Base-by-base conservation (phyloP, 2,329 filamentous ascomycete genomes). In the Pyrenophora seminiperda region DNA sequence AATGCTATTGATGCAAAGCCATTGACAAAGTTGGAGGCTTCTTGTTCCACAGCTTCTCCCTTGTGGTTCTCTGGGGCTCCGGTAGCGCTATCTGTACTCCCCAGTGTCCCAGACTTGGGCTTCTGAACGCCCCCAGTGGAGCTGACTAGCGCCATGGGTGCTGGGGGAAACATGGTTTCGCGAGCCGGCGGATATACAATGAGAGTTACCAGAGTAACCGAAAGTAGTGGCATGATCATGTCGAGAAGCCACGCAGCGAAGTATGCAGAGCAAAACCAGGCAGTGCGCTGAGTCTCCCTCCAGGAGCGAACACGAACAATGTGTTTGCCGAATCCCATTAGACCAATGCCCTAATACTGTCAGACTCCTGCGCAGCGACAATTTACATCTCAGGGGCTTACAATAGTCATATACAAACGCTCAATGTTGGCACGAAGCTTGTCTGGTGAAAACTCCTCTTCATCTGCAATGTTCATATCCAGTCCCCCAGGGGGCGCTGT, bases 401-500 rank as follows among this genome's bases (percentile, higher is more conserved):
- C 77, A 0, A 95, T 83, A 0, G 87, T 90, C 81, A 91, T 91
- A 68, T 95, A 95, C 9, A 94, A 76, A 11, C 91, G 80, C 73
- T 95, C 91, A 3, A 94, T 69, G 44, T 88, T 91, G 2, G 86
- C 83, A 9, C 90, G 81, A 36, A 95, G 76, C 74, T 94, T 94
- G 65, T 94, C 90, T 0, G 90, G 90, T 0, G 88, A 90, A 69
- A 94, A 94, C 49, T 92, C 88, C 59, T 94, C 90, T 45, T 93
- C 86, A 31, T 91, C 87, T 4, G 89, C 86, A 47, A 90, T 87
- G 60, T 91, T 90, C 50, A 95, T 80, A 69, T 95, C 90, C 30
- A 96, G 76, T 11, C 85, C 83, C 5, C 87, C 88, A 1, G 88
- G 80, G 1, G 83, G 79, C 6, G 83, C 73, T 39, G 80, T 71